phyloP scores from a whole-genome alignment of 2,329 filamentous ascomycete genomes.

The Macrophomina tecta region DNA sequence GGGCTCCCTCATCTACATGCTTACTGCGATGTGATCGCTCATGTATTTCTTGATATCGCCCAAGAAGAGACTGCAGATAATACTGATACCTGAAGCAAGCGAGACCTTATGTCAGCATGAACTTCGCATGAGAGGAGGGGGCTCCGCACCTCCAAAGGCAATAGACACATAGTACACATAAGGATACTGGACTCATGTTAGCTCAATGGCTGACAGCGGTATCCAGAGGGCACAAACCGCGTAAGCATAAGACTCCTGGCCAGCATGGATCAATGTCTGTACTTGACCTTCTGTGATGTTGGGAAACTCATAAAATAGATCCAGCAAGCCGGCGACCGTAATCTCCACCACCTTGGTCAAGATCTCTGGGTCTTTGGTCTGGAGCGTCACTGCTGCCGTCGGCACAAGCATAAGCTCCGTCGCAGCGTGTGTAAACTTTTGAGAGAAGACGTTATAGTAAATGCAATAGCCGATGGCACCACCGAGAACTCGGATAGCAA shows the following conservation, averaged over 20 bases:
- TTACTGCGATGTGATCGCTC: constrained; percentile 22
- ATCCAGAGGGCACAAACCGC: background rate
- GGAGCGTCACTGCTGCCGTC: constrained; percentile 10
- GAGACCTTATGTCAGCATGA: too few relatives aligned
- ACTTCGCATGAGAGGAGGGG: too few relatives aligned
- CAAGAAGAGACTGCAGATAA: constrained; percentile 25
- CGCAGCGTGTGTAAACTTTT: constrained; percentile 10
- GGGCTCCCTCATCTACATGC: constrained; percentile 5
- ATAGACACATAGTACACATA: constrained; percentile 28
- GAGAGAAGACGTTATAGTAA: constrained; percentile 38
- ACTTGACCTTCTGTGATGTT: constrained; percentile 7
- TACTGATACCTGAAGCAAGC: background rate
- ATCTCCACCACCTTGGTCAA: constrained; percentile 14
- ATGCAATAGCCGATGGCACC: constrained; percentile 65
- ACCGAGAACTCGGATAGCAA: constrained; percentile 69
- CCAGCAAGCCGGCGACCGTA: constrained; percentile 15
- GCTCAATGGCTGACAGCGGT: background rate
- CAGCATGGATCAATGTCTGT: constrained; percentile 10
- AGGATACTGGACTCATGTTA: constrained; percentile 13
- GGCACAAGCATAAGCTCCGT: constrained; percentile 11
- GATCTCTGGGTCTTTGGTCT: constrained; percentile 2
- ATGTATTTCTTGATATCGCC: constrained; percentile 31
- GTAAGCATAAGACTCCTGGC: constrained; percentile 21
- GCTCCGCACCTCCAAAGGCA: constrained; percentile 13
- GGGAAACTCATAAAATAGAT: constrained; percentile 20